A percentile compares a stretch with the other conserved stretches of the same genome.
These are phyloP conservation scores for Chernovozyma aurita DNA, from an alignment of 1,139 yeast species.

Conservation along the genomic window DNA sequence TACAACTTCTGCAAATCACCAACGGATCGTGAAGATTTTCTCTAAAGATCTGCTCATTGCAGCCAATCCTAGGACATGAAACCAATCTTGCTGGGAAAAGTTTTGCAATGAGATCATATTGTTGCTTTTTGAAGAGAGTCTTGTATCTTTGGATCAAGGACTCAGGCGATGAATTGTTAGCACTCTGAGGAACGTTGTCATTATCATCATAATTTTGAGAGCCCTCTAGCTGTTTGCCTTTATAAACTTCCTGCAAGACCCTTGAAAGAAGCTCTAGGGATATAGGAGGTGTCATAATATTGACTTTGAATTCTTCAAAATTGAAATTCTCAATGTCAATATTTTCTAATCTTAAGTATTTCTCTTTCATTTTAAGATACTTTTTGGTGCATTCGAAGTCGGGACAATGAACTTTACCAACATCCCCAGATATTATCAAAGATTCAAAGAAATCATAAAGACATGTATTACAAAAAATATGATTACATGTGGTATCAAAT, in stretches of 20 bases:
- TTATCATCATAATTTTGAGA: slow-evolving; percentile 4
- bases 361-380: slow-evolving; percentile 14
- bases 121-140: slow-evolving; percentile 31
- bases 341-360: slow-evolving; percentile 19
- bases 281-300: slow-evolving; percentile 37
- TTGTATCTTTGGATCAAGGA: slow-evolving; percentile 34
- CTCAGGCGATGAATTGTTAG: background rate
- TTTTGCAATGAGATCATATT: slow-evolving; percentile 41
- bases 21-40: slow-evolving; percentile 48
- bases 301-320: slow-evolving; percentile 21
- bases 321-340: slow-evolving; percentile 15
- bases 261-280: slow-evolving; percentile 22
- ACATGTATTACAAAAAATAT: slow-evolving; percentile 52
- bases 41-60: slow-evolving; percentile 43
- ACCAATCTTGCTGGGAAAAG: slow-evolving; percentile 48
- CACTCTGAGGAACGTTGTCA: slow-evolving; percentile 6
- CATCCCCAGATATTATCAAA: slow-evolving; percentile 47
- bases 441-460: slow-evolving; percentile 42
- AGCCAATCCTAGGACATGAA: slow-evolving; percentile 46
- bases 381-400: slow-evolving; percentile 42
- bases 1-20: slow-evolving; percentile 50
- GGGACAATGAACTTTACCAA: slow-evolving; percentile 58
- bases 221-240: slow-evolving; percentile 4
- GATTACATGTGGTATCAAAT: slow-evolving; percentile 43
- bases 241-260: slow-evolving; percentile 21